Evolutionary conservation across 495 filamentous ascomycete genomes (phyloP).

Genomic region (Cercophora scortea): DNA sequence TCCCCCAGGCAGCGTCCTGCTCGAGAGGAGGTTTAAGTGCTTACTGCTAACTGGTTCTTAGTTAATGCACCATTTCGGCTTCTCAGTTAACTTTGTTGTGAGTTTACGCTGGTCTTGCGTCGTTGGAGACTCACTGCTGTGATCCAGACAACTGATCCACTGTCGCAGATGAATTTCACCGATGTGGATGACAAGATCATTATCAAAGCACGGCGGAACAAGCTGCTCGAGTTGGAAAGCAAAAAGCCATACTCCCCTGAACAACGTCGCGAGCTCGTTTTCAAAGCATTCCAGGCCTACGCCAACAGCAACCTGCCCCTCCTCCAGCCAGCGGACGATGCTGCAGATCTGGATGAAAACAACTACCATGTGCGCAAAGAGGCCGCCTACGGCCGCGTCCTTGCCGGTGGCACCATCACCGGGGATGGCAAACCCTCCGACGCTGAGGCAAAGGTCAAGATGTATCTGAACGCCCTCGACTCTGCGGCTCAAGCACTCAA

Average conservation of each 20-base stretch:
- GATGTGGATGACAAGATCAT: conserved; percentile 95
- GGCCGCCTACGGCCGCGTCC: conserved; percentile 54
- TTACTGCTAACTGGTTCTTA: too few species aligned
- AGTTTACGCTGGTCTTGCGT: background rate
- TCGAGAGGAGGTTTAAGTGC: too few species aligned
- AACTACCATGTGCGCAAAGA: conserved; percentile 50
- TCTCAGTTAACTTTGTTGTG: conserved; percentile 72
- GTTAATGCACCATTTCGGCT: conserved; percentile 77
- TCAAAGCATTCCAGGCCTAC: conserved; percentile 64
- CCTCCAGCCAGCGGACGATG: conserved; percentile 32
- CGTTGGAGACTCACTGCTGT: background rate
- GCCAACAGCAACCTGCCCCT: conserved; percentile 68
- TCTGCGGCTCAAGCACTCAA: conserved; percentile 52
- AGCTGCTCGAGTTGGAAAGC: conserved; percentile 58
- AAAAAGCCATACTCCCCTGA: conserved; percentile 34
- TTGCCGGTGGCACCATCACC: conserved; percentile 54
- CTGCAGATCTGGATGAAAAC: conserved; percentile 33
- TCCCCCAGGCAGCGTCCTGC: background rate
- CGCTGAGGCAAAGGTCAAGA: conserved; percentile 78
- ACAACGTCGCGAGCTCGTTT: conserved; percentile 43
- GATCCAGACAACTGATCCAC: background rate
- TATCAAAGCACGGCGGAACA: conserved; percentile 68
- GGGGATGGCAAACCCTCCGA: conserved; percentile 56
- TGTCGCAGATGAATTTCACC: conserved; percentile 72
- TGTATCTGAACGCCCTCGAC: conserved; percentile 77